These are phyloP conservation scores for Murraya koenigii DNA, from an alignment of 345 rosid genomes.

Conservation along the genomic window DNA sequence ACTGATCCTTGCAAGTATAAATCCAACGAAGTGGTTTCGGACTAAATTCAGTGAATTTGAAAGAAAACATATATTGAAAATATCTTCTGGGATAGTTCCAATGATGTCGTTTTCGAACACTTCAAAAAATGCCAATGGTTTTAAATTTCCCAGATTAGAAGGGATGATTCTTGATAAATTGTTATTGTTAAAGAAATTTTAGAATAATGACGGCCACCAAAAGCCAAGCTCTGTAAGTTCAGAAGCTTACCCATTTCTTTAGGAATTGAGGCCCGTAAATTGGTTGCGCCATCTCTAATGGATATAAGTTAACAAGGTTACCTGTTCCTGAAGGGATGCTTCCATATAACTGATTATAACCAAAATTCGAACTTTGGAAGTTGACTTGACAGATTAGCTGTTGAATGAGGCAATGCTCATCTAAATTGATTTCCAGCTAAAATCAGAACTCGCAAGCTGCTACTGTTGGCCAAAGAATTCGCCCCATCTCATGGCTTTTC, in stretches of 20 bases:
- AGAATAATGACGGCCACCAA: background rate
- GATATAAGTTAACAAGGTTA: background rate
- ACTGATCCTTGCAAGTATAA: background rate
- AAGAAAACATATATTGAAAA: background rate
- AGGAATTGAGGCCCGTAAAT: conserved; percentile 8
- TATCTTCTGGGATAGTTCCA: conserved; percentile 22
- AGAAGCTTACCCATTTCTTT: background rate
- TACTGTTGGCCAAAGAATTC: conserved; percentile 8
- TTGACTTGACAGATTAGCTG: conserved; percentile 8
- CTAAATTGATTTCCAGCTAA: background rate
- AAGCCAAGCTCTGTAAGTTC: background rate
- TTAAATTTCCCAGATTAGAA: conserved; percentile 4
- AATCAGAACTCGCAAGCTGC: background rate
- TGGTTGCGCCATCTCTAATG: background rate
- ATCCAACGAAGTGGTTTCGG: conserved; percentile 17
- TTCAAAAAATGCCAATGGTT: background rate
- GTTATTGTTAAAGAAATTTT: conserved; percentile 12
- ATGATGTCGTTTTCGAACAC: conserved; percentile 20
- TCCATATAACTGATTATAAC: background rate
- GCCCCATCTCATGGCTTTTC: conserved; percentile 2
- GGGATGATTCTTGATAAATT: conserved; percentile 22
- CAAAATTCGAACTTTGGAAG: background rate
- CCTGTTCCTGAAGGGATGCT: background rate
- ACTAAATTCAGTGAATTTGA: conserved; percentile 14
- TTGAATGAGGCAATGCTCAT: conserved; percentile 11